phyloP scores from a whole-genome alignment of 169 alveolate genomes.

The Theileria orientalis region DNA sequence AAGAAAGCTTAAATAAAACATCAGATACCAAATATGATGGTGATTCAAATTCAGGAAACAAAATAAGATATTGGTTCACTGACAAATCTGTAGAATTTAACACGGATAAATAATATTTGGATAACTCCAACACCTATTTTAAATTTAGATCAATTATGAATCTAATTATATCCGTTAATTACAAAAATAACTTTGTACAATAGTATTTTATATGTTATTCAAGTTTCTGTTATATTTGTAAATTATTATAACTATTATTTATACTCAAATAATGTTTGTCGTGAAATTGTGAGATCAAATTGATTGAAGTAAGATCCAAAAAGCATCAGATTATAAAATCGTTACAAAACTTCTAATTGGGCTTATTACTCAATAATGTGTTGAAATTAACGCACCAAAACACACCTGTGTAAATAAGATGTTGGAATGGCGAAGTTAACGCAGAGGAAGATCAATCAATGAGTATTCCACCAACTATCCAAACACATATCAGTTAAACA shows the following conservation, averaged over 20 bases:
- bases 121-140: neutral
- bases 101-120: slow-evolving; percentile 10
- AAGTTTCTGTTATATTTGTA: no score
- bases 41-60: neutral
- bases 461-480: neutral
- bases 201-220: no score
- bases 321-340: no score
- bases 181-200: no score
- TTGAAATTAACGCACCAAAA: neutral
- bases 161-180: no score
- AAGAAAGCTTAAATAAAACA: neutral
- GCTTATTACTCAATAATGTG: neutral
- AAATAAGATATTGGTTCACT: slow-evolving; percentile 32
- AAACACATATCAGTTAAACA: neutral
- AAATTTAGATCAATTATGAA: neutral
- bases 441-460: neutral
- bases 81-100: slow-evolving; percentile 31
- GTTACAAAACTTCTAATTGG: no score
- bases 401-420: neutral
- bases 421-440: neutral
- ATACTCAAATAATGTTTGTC: neutral
- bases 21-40: neutral
- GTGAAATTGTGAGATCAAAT: neutral
- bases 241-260: neutral
- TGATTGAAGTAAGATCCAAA: neutral